Evolutionary conservation across 164 flowering plant species (phyloP), one percentile per base, ranked within the genome.

Genomic region (Aristolochia fimbriata): DNA sequence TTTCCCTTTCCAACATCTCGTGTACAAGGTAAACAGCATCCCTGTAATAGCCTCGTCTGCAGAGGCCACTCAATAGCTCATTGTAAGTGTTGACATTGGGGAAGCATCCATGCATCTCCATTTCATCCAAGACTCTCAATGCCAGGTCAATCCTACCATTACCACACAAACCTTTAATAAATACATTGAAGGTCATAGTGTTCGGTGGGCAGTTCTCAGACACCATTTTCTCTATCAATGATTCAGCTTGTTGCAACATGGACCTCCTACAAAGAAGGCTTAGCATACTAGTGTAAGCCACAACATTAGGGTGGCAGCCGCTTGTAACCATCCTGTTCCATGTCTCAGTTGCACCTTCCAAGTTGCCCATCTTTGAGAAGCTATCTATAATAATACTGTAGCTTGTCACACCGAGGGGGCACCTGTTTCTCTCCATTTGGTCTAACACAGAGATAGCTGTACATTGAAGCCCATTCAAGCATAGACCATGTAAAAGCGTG

Each of bases 221-320:
- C 19, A 58, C 60, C 96, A 91, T 86, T 13, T 61, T 74, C 70
- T 80, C 80, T 48, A 88, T 65, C 51, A 91, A 81, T 33, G 19
- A 59, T 51, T 72, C 59, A 62, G 91, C 98, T 66, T 82, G 72
- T 63, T 78, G 33, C 69, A 83, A 83, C 95, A 82, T 73, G 51
- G 63, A 76, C 57, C 73, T 79, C 66, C 70, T 72, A 56, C 87
- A 83, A 64, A 91, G 84, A 23, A 66, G 85, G 70, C 79, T 86
- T 65, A 91, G 78, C 96, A 88, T 86, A 77, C 81, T 74, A 16
- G 96, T 88, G 55, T 83, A 85, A 14, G 68, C 72, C 60, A 91
- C 88, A 63, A 80, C 87, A 73, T 91, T 91, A 8, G 98, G 98
- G 31, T 46, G 73, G 62, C 91, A 83, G 25, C 91, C 86, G 16